Percentiles rank a stretch among this genome's conserved stretches.
phyloP scores from a whole-genome alignment of 2,329 filamentous ascomycete genomes.

The Colletotrichum sp. region DNA sequence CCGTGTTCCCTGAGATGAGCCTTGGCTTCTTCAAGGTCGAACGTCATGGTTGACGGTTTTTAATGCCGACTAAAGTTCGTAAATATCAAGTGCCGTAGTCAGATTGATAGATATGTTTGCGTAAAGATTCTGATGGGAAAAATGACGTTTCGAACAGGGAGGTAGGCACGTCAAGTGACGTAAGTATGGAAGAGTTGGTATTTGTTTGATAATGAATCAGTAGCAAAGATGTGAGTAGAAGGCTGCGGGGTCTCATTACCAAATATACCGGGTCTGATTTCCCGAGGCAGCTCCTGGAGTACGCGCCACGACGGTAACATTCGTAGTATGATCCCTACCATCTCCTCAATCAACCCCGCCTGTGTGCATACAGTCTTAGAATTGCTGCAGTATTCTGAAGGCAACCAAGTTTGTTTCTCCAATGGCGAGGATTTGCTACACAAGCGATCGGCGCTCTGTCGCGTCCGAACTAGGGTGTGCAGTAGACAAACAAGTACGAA shows the following conservation, averaged over 20 bases:
- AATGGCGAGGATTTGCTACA: background rate
- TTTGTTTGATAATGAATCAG: background rate
- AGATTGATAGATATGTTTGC: background rate
- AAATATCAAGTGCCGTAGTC: fast-evolving
- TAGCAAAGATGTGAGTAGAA: background rate
- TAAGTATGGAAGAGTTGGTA: background rate
- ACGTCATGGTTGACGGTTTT: background rate
- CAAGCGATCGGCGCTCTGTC: background rate
- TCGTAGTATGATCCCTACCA: background rate
- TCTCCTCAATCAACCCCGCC: background rate
- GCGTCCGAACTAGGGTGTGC: background rate
- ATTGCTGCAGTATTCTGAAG: background rate
- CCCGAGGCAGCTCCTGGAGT: fast-evolving
- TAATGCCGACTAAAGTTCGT: fast-evolving
- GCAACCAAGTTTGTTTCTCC: background rate
- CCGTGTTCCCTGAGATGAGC: background rate
- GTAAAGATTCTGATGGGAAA: too few species aligned
- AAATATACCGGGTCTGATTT: background rate
- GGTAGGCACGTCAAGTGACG: background rate
- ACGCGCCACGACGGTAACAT: background rate
- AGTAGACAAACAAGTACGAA: fast-evolving
- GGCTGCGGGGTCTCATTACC: fast-evolving
- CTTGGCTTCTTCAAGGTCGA: background rate
- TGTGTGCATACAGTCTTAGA: fast-evolving
- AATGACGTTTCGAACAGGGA: fast-evolving